Base-by-base conservation (phyloP, 306 rosid species). In the Sicyos baderoa region DNA sequence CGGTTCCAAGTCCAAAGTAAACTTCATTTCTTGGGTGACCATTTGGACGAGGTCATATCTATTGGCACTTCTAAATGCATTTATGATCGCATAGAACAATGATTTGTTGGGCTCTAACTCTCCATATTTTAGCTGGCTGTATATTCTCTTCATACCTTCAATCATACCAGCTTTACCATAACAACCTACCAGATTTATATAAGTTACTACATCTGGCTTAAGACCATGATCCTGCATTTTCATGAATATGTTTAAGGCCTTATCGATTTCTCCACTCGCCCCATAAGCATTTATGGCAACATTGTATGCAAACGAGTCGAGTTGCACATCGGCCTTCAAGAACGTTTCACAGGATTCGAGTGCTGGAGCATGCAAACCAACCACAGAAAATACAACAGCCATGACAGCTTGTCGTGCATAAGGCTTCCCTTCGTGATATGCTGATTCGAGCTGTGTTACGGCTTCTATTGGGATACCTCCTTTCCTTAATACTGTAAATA, bases 141-240 rank as follows among this genome's bases (percentile, higher is more conserved):
- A 85, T 59, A 93, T 75, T 68, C 90, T 76, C 84, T 83, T 89
- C 77, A 89, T 86, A 18, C 96, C 98, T 84, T 83, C 92, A 53
- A 93, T 60, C 90, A 93, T 84, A 70, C 94, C 87, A 48, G 96
- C 91, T 79, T 80, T 84, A 75, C 90, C 98, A 82, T 89, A 89
- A 72, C 97, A 93, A 47, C 49, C 62, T 7, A 86, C 89, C 73
- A 93, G 76, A 84, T 79, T 72, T 21, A 89, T 83, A 15, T 88
- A 71, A 0, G 97, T 89, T 48, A 85, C 90, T 49, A 89, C 49
- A 76, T 93, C 98, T 3, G 94, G 84, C 70, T 81, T 79, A 78
- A 89, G 58, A 44, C 29, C 79, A 75, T 71, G 76, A 71, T 92
- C 98, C 62, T 85, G 83, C 91, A 93, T 89, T 82, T 86, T 93